phyloP scores from a whole-genome alignment of 2,329 filamentous ascomycete genomes.

The Talaromyces sp. region DNA sequence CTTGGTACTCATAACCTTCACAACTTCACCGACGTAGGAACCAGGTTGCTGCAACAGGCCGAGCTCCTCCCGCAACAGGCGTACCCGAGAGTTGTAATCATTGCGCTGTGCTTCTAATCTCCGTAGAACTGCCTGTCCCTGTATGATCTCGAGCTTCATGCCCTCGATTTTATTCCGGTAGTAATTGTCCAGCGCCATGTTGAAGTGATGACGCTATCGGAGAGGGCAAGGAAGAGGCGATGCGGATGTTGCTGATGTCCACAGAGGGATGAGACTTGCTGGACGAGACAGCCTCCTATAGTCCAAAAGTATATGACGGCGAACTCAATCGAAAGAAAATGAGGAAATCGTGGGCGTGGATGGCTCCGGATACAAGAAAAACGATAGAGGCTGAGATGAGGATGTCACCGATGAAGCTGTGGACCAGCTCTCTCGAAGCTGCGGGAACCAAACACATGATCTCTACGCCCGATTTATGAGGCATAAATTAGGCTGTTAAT shows the following conservation, averaged over 20 bases:
- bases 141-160: slow-evolving; percentile 99
- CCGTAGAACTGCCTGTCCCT: slow-evolving; percentile 92
- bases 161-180: slow-evolving; percentile 99
- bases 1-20: slow-evolving; percentile 99
- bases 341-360: neutral
- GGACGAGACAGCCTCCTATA: neutral
- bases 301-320: neutral
- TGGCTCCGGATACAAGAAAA: neutral
- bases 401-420: slow-evolving; percentile 7
- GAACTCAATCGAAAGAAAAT: neutral
- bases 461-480: slow-evolving; percentile 7
- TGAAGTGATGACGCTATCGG: slow-evolving; percentile 34
- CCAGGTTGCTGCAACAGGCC: slow-evolving; percentile 95
- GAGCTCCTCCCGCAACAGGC: slow-evolving; percentile 90
- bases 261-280: neutral
- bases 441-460: slow-evolving; percentile 18
- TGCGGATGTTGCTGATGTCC: neutral
- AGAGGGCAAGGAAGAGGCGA: slow-evolving; percentile 9
- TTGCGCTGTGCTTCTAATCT: slow-evolving; percentile 97
- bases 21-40: slow-evolving; percentile 98
- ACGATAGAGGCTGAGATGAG: slow-evolving; percentile 10
- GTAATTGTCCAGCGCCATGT: slow-evolving; percentile 98
- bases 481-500: neutral
- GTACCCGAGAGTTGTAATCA: slow-evolving; percentile 98
- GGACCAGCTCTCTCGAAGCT: slow-evolving; percentile 18